A percentile compares a stretch with the other conserved stretches of the same genome.
Conservation (phyloP, 805 yeast genomes). For the Kluyveromyces aestuarii region DNA sequence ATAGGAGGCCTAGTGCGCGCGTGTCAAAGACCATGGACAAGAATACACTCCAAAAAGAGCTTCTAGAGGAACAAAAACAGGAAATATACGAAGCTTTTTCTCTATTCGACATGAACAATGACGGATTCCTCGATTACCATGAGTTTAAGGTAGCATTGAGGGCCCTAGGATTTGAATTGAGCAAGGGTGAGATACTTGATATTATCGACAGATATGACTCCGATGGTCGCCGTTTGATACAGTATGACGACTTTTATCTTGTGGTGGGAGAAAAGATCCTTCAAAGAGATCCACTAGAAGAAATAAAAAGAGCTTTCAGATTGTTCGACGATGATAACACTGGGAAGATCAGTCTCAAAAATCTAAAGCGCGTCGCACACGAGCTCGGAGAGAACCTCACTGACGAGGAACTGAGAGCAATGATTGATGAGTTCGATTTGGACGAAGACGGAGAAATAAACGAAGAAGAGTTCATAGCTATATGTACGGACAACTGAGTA, state of each 20-base stretch:
- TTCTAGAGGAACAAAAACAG: conserved; percentile 79
- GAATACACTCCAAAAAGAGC: conserved; percentile 37
- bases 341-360: conserved; percentile 75
- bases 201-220: conserved; percentile 75
- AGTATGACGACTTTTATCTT: conserved; percentile 70
- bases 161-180: conserved; percentile 83
- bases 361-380: conserved; percentile 80
- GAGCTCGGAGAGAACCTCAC: conserved; percentile 87
- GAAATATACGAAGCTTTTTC: conserved; percentile 90
- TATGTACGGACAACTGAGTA: conserved; percentile 60
- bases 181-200: conserved; percentile 64
- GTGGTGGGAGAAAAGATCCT: conserved; percentile 72
- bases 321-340: conserved; percentile 83
- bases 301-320: conserved; percentile 80
- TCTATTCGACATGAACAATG: conserved; percentile 86
- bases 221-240: conserved; percentile 61
- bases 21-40: conserved; percentile 4
- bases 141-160: conserved; percentile 89
- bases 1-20: conserved; percentile 6
- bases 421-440: conserved; percentile 95
- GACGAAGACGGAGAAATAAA: conserved; percentile 94
- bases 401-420: conserved; percentile 88
- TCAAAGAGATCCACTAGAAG: conserved; percentile 87
- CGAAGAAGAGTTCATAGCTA: conserved; percentile 83
- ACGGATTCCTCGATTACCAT: conserved; percentile 84